phyloP scores from a whole-genome alignment of 169 alveolate genomes.

The Toxoplasma gondii region DNA sequence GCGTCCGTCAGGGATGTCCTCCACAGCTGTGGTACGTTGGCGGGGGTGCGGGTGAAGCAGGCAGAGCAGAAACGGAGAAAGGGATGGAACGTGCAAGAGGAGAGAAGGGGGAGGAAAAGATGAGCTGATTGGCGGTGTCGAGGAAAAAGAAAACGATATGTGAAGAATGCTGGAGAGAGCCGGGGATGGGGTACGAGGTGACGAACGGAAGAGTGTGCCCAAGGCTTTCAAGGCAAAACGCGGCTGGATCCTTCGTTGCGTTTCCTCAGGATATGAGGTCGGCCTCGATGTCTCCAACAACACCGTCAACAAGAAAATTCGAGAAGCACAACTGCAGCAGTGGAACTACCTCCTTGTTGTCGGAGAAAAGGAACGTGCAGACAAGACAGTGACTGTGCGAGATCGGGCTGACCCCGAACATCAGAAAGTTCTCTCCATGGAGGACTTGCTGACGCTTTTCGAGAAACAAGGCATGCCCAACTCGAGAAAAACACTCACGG shows the following conservation, averaged over 20 bases:
- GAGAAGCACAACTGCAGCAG: slow-evolving; percentile 95
- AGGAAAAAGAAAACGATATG: too few relatives aligned
- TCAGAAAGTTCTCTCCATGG: neutral
- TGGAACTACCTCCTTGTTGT: slow-evolving; percentile 95
- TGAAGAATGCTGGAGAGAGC: too few relatives aligned
- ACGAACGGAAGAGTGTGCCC: too few relatives aligned
- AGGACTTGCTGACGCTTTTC: neutral
- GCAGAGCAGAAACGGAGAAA: neutral
- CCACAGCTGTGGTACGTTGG: slow-evolving; percentile 72
- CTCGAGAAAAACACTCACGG: slow-evolving; percentile 24
- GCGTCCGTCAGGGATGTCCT: slow-evolving; percentile 81
- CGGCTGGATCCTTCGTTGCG: neutral
- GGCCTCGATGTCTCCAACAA: slow-evolving; percentile 90
- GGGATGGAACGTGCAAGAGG: neutral
- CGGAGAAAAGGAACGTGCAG: slow-evolving; percentile 96
- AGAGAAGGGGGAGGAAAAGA: neutral
- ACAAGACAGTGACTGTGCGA: slow-evolving; percentile 87
- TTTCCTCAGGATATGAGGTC: slow-evolving; percentile 89
- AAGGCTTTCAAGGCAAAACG: too few relatives aligned
- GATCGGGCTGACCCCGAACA: slow-evolving; percentile 74
- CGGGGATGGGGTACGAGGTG: too few relatives aligned
- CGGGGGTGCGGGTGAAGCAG: too few relatives aligned
- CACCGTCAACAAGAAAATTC: slow-evolving; percentile 95
- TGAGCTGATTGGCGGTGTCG: neutral
- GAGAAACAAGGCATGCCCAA: slow-evolving; percentile 21